Evolutionary conservation across 73 alveolate species (phyloP).

Genomic region (Urostyla sp.): DNA sequence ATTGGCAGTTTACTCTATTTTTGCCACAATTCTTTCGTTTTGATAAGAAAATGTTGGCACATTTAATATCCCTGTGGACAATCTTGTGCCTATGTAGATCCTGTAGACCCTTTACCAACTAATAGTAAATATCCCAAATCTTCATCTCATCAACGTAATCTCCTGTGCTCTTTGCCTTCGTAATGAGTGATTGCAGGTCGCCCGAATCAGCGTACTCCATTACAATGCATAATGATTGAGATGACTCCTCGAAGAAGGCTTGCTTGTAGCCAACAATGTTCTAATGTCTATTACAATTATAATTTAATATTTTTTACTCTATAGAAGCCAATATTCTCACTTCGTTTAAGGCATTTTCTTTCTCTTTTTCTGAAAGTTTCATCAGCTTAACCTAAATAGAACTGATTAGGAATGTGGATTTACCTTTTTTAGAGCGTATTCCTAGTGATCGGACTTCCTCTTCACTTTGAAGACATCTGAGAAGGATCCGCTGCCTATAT

Average conservation of each 20-base stretch:
- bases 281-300: neutral
- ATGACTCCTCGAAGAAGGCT: constrained; percentile 54
- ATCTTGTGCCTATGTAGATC: constrained; percentile 58
- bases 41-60: constrained; percentile 81
- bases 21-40: no score
- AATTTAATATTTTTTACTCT: constrained; percentile 12
- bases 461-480: constrained; percentile 65
- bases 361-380: constrained; percentile 56
- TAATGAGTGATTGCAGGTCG: constrained; percentile 57
- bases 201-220: constrained; percentile 74
- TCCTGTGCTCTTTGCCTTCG: neutral
- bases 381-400: constrained; percentile 47
- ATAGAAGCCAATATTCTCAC: constrained; percentile 69
- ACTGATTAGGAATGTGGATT: neutral
- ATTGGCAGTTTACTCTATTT: no score
- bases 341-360: constrained; percentile 74
- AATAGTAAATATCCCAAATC: constrained; percentile 54
- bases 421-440: constrained; percentile 68
- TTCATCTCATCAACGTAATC: constrained; percentile 50
- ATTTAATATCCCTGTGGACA: constrained; percentile 79
- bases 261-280: constrained; percentile 54
- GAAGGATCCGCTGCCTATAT: constrained; percentile 63
- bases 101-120: constrained; percentile 55
- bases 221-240: constrained; percentile 54
- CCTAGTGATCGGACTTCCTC: constrained; percentile 50